phyloP scores from a whole-genome alignment of 176 grass and related monocot species.

The Carex myosuroides region DNA sequence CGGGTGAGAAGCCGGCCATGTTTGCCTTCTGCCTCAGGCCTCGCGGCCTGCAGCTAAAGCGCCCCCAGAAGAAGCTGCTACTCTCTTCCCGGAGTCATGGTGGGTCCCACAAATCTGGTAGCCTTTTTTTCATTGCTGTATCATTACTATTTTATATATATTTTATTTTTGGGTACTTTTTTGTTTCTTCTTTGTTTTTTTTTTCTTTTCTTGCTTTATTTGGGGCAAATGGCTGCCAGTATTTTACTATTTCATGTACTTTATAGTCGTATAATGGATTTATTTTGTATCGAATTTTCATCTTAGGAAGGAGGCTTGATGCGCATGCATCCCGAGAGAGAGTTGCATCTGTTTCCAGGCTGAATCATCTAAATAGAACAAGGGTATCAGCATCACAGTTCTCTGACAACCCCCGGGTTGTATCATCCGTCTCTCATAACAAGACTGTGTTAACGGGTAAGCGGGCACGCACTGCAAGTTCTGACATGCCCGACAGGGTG shows the following conservation, averaged over 20 bases:
- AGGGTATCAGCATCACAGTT: conserved; percentile 35
- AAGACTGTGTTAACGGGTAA: conserved; percentile 43
- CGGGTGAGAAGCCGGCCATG: conserved; percentile 54
- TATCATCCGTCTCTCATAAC: conserved; percentile 35
- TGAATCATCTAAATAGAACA: background rate
- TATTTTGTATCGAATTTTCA: background rate
- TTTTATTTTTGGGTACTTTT: background rate
- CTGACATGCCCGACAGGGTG: conserved; percentile 35
- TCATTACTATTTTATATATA: background rate
- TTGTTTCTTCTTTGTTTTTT: background rate
- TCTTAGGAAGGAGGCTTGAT: background rate
- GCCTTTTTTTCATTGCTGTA: background rate
- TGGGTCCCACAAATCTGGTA: conserved; percentile 51
- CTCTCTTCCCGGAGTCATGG: conserved; percentile 62
- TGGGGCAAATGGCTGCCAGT: background rate
- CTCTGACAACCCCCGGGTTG: conserved; percentile 36
- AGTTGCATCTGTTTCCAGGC: conserved; percentile 1
- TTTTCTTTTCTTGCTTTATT: background rate
- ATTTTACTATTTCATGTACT: background rate
- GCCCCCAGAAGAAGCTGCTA: conserved; percentile 82
- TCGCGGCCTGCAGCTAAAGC: conserved; percentile 71
- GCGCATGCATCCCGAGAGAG: background rate
- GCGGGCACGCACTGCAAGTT: conserved; percentile 25
- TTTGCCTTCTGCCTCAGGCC: conserved; percentile 98
- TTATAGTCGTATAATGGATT: background rate